A percentile compares a stretch with the other conserved stretches of the same genome.
Conservation (phyloP, 75 land plant species). For the Selaginella moellendorffii region DNA sequence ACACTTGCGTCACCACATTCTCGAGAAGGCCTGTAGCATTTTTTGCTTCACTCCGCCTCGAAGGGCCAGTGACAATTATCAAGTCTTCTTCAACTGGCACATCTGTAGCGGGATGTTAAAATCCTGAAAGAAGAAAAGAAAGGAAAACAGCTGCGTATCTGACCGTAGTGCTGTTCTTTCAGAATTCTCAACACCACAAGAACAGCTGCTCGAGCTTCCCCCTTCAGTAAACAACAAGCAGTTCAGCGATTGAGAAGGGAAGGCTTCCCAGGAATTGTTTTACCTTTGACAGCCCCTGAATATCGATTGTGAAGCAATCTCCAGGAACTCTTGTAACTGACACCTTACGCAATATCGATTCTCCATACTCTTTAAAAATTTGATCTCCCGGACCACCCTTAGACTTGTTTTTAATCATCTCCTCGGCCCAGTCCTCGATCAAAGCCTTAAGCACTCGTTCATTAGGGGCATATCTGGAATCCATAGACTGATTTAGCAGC, state of each 20-base stretch:
- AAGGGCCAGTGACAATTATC: not conserved
- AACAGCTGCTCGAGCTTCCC: not conserved
- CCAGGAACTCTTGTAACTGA: conserved; percentile 21
- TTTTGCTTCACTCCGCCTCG: not conserved
- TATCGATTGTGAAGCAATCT: conserved; percentile 30
- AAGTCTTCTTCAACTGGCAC: not conserved
- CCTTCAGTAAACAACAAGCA: no score
- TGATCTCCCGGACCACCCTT: conserved; percentile 1
- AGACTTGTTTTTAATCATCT: conserved; percentile 26
- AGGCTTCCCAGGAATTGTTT: no score
- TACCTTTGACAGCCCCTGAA: conserved; percentile 61
- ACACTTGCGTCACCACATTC: not conserved
- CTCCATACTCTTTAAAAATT: conserved; percentile 12
- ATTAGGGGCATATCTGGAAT: conserved; percentile 55
- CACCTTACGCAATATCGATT: conserved; percentile 51
- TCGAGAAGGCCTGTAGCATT: not conserved
- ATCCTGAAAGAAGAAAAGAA: no score
- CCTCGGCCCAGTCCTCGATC: conserved; percentile 85
- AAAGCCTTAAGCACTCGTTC: conserved; percentile 50
- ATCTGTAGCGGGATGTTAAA: not conserved
- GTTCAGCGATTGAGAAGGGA: no score
- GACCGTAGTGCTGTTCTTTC: not conserved
- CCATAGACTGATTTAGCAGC: no score
- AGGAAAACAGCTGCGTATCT: no score
- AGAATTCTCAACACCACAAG: not conserved